Conservation (phyloP, 202 grass and related monocot genomes). For the Thinopyrum obtusiflorum region DNA sequence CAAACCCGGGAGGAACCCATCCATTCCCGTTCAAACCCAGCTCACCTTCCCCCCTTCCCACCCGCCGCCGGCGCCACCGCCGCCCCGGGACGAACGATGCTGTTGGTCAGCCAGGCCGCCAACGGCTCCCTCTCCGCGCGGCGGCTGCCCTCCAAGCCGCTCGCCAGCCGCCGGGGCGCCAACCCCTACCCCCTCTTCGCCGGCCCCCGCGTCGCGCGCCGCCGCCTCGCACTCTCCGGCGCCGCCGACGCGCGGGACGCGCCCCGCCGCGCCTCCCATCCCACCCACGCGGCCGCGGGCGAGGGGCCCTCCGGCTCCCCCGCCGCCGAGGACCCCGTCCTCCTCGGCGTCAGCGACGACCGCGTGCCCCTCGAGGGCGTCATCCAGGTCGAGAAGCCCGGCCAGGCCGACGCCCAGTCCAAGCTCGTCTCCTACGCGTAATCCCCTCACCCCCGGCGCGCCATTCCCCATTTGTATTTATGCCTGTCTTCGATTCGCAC, state of each 20-base stretch:
- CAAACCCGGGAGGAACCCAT: slow-evolving; percentile 31
- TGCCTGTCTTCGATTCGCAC: too few relatives aligned
- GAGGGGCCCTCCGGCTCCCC: slow-evolving; percentile 36
- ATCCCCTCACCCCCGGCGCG: not conserved
- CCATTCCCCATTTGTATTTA: not conserved
- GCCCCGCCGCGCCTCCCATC: not conserved
- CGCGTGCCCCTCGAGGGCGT: slow-evolving; percentile 88
- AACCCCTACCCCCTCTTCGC: slow-evolving; percentile 52
- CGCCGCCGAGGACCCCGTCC: slow-evolving; percentile 39
- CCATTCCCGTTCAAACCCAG: not conserved
- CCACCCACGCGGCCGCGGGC: slow-evolving; percentile 8
- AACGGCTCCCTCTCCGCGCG: slow-evolving; percentile 77
- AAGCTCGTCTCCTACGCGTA: slow-evolving; percentile 91
- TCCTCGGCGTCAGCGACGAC: slow-evolving; percentile 62
- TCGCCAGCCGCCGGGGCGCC: slow-evolving; percentile 16
- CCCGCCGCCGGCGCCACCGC: not conserved
- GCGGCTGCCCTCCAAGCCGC: slow-evolving; percentile 52
- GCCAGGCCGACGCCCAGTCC: slow-evolving; percentile 21
- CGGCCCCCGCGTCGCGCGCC: slow-evolving; percentile 35
- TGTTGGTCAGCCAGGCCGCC: slow-evolving; percentile 74
- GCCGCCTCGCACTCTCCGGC: slow-evolving; percentile 51
- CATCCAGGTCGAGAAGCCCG: slow-evolving; percentile 82
- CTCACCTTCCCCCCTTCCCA: not conserved
- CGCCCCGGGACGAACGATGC: slow-evolving; percentile 30
- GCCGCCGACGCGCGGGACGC: not conserved